Conservation (phyloP, 768 basidiomycete species). For the Xerocomellus chrysenteron region DNA sequence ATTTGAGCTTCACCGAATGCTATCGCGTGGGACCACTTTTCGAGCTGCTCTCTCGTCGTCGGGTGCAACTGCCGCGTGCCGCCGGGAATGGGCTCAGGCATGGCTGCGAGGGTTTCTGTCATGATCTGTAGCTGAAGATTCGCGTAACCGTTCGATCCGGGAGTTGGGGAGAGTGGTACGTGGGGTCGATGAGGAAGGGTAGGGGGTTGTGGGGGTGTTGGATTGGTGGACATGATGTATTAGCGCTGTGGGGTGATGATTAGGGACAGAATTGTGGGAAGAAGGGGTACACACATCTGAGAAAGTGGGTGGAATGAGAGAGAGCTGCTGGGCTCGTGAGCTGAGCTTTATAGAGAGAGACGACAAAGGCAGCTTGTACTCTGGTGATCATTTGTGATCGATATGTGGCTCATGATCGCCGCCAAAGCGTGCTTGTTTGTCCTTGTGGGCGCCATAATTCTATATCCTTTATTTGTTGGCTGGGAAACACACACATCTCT, state of each 20-base stretch:
- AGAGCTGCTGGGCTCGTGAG: not conserved
- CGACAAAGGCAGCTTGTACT: slow-evolving; percentile 30
- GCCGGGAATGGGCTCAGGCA: slow-evolving; percentile 18
- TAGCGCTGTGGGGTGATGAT: slow-evolving; percentile 3
- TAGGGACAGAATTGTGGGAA: not conserved
- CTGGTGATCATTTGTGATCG: slow-evolving; percentile 32
- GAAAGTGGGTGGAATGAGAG: not conserved
- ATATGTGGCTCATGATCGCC: slow-evolving; percentile 24
- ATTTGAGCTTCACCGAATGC: slow-evolving; percentile 22
- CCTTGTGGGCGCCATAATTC: slow-evolving; percentile 41
- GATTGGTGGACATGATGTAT: slow-evolving; percentile 16
- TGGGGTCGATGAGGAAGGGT: not conserved
- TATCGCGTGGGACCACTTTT: slow-evolving; percentile 19
- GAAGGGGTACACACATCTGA: slow-evolving; percentile 3
- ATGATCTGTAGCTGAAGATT: slow-evolving; percentile 19
- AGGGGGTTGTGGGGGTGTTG: slow-evolving; percentile 8
- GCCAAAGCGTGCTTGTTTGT: slow-evolving; percentile 45
- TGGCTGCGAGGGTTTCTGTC: slow-evolving; percentile 14
- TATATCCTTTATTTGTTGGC: slow-evolving; percentile 31
- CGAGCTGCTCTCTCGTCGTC: not conserved
- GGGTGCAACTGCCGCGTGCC: not conserved
- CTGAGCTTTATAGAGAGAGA: slow-evolving; percentile 26
- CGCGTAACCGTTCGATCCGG: slow-evolving; percentile 20
- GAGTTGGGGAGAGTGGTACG: slow-evolving; percentile 10
- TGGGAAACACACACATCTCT: slow-evolving; percentile 18